Conservation (phyloP, 805 yeast species). For the Metschnikowia peoriensis region DNA sequence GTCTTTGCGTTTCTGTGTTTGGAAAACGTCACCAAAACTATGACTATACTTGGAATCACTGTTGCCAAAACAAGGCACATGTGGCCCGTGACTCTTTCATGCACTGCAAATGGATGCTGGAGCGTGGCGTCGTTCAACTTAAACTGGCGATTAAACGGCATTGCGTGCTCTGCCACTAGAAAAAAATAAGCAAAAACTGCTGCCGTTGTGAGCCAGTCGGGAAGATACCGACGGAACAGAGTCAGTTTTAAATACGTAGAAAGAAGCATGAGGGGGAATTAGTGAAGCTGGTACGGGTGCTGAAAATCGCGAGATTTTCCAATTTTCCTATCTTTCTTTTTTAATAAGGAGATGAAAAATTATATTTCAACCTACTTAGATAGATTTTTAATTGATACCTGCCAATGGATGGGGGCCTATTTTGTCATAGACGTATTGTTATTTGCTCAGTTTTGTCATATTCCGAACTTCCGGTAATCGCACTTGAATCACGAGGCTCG, state of each 20-base stretch:
- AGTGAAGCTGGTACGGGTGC: background rate
- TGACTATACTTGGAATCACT: slow-evolving; percentile 24
- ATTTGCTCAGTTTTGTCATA: too few species aligned
- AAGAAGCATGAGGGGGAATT: slow-evolving; percentile 10
- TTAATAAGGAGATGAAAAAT: too few species aligned
- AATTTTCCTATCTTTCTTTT: too few species aligned
- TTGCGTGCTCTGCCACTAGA: slow-evolving; percentile 29
- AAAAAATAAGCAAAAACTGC: slow-evolving; percentile 27
- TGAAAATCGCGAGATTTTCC: too few species aligned
- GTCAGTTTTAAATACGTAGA: slow-evolving; percentile 16
- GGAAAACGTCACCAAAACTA: slow-evolving; percentile 13
- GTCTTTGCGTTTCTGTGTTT: slow-evolving; percentile 12
- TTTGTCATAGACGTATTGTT: too few species aligned
- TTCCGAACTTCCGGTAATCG: background rate
- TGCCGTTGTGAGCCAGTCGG: slow-evolving; percentile 33
- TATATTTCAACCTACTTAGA: too few species aligned
- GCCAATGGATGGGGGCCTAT: too few species aligned
- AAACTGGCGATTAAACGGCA: slow-evolving; percentile 38
- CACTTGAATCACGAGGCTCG: background rate
- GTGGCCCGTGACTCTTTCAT: slow-evolving; percentile 30
- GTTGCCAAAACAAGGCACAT: slow-evolving; percentile 29
- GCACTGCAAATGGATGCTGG: slow-evolving; percentile 34
- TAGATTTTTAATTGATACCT: too few species aligned
- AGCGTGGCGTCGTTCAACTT: slow-evolving; percentile 29
- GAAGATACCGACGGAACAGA: slow-evolving; percentile 21